Conservation (phyloP, 2,329 filamentous ascomycete species). For the Microcyclosporella mali region DNA sequence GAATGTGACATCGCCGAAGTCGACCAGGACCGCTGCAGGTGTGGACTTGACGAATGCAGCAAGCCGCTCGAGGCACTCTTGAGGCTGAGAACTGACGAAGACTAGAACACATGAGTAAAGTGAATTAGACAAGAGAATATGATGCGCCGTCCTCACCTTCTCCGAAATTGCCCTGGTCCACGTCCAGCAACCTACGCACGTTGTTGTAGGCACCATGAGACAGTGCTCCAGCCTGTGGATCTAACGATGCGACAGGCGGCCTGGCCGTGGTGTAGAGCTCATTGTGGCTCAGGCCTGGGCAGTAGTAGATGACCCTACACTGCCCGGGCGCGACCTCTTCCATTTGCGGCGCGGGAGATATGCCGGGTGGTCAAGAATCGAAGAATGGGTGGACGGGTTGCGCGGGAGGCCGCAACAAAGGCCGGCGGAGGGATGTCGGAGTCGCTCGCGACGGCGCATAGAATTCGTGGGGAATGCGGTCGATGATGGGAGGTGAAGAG, state of each 20-base stretch:
- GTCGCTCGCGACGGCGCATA: too few relatives aligned
- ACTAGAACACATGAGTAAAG: constrained; percentile 18
- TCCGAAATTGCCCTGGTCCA: constrained; percentile 28
- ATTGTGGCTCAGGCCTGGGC: constrained; percentile 20
- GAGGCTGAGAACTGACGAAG: constrained; percentile 24
- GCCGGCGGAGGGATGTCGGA: too few relatives aligned
- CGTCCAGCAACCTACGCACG: constrained; percentile 27
- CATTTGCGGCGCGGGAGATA: constrained; percentile 16
- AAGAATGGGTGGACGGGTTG: too few relatives aligned
- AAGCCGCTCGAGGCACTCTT: constrained; percentile 23
- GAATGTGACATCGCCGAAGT: constrained; percentile 12
- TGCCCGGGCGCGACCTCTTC: constrained; percentile 23
- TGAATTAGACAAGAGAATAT: too few relatives aligned
- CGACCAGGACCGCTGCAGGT: constrained; percentile 27
- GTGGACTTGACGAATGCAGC: constrained; percentile 19
- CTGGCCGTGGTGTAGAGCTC: constrained; percentile 19
- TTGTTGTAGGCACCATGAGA: constrained; percentile 20
- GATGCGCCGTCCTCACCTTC: constrained; percentile 21
- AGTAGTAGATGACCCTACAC: constrained; percentile 31
- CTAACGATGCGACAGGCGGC: constrained; percentile 13
- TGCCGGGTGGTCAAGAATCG: too few relatives aligned
- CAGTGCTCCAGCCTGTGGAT: neutral
- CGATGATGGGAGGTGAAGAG: too few relatives aligned
- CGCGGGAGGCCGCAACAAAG: too few relatives aligned
- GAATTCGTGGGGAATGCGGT: too few relatives aligned